Percentiles rank a stretch among this genome's conserved stretches.
These are phyloP conservation scores for Beta corolliflora DNA, from an alignment of 179 eudicot genomes.

Conservation along the genomic window DNA sequence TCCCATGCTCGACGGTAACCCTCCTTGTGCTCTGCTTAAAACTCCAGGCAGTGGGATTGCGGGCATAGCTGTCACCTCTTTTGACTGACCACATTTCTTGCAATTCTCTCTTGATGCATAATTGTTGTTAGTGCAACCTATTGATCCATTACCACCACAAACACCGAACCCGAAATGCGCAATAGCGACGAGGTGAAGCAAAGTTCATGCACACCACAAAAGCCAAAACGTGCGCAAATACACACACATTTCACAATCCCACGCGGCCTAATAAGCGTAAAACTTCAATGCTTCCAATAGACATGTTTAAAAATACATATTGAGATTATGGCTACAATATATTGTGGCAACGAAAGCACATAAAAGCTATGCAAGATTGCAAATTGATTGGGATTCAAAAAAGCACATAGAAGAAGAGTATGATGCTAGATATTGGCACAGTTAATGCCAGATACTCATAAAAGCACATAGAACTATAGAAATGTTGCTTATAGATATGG, in stretches of 20 bases:
- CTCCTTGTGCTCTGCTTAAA: slow-evolving; percentile 46
- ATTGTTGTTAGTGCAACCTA: slow-evolving; percentile 97
- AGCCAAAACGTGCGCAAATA: slow-evolving; percentile 47
- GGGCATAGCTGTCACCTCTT: slow-evolving; percentile 78
- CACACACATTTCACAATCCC: slow-evolving; percentile 43
- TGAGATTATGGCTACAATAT: not conserved
- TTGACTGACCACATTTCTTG: slow-evolving; percentile 62
- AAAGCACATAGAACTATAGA: too few relatives aligned
- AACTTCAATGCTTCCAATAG: slow-evolving; percentile 2
- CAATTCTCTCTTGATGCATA: slow-evolving; percentile 41
- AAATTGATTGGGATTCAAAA: not conserved
- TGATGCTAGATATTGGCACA: not conserved
- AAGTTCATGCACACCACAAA: slow-evolving; percentile 68
- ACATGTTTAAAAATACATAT: not conserved
- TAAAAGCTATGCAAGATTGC: not conserved
- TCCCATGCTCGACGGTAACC: slow-evolving; percentile 45
- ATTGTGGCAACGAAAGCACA: too few relatives aligned
- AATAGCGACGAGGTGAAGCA: slow-evolving; percentile 55
- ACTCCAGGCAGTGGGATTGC: slow-evolving; percentile 69
- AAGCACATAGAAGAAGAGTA: not conserved
- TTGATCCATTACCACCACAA: slow-evolving; percentile 60
- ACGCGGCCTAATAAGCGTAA: slow-evolving; percentile 44
- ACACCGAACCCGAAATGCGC: slow-evolving; percentile 74
- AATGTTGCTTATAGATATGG: too few relatives aligned
- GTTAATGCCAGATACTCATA: too few relatives aligned